Conservation (phyloP, 345 rosid species). For the Salix arbutifolia region DNA sequence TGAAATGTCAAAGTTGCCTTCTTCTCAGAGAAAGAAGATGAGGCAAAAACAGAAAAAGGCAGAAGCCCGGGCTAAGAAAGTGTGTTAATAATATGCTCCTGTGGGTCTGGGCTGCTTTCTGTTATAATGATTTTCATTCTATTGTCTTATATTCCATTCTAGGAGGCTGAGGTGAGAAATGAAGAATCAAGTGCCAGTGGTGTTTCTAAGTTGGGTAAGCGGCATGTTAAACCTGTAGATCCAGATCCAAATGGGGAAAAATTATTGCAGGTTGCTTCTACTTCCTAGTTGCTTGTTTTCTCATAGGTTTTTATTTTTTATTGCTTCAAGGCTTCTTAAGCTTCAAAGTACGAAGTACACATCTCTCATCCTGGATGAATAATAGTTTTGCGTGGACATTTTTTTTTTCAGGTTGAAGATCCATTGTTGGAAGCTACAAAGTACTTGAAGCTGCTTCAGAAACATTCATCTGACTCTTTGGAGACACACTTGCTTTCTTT, state of each 20-base stretch:
- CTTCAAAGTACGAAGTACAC: not conserved
- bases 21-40: constrained; percentile 90
- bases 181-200: constrained; percentile 71
- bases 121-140: constrained; percentile 17
- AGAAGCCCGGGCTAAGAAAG: constrained; percentile 97
- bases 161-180: constrained; percentile 91
- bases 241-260: constrained; percentile 94
- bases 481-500: constrained; percentile 96
- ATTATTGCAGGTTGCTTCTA: constrained; percentile 69
- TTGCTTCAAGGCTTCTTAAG: not conserved
- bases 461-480: constrained; percentile 67
- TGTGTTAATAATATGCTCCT: constrained; percentile 21
- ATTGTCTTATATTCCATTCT: constrained; percentile 14
- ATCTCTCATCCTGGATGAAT: constrained; percentile 6
- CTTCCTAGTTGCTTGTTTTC: constrained; percentile 3
- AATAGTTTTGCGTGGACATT: constrained; percentile 11
- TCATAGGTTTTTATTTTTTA: not conserved
- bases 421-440: constrained; percentile 88
- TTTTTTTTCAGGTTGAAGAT: constrained; percentile 65
- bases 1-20: constrained; percentile 68
- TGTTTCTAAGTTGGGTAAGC: constrained; percentile 81
- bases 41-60: constrained; percentile 90
- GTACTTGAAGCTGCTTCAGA: constrained; percentile 90
- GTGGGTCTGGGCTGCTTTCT: constrained; percentile 4
- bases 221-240: constrained; percentile 82